These are phyloP conservation scores for Saccharomycopsis phalli DNA, from an alignment of 1,139 yeast species.

Conservation along the genomic window DNA sequence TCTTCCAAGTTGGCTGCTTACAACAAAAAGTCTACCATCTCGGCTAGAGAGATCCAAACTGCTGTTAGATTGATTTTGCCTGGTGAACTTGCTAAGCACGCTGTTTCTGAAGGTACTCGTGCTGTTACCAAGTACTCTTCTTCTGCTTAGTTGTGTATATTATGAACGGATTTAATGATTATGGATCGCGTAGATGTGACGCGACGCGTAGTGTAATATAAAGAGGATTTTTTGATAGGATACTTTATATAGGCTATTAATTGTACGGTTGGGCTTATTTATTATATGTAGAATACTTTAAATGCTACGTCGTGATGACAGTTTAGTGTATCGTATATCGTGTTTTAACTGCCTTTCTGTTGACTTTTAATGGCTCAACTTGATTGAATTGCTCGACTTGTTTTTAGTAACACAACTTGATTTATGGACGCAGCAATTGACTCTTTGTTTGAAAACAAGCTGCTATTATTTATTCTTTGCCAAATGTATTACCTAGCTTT, in stretches of 20 bases:
- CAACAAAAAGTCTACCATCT: conserved; percentile 98
- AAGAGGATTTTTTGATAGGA: too few relatives aligned
- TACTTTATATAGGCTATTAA: too few relatives aligned
- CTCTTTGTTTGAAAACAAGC: conserved; percentile 97
- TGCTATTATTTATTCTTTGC: too few relatives aligned
- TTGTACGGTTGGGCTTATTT: too few relatives aligned
- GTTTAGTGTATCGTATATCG: too few relatives aligned
- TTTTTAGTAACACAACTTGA: conserved; percentile 84
- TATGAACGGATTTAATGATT: too few relatives aligned
- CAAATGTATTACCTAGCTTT: too few relatives aligned
- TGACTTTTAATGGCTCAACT: conserved; percentile 76
- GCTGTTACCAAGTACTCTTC: conserved; percentile 99
- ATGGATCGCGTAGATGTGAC: not conserved
- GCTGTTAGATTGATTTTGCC: conserved; percentile 98
- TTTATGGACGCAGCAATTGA: conserved; percentile 98
- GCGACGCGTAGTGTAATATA: too few relatives aligned
- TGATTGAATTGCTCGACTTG: conserved; percentile 70
- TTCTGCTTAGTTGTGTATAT: conserved; percentile 16
- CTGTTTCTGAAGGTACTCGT: conserved; percentile 99
- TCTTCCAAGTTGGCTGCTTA: conserved; percentile 99
- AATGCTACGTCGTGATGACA: too few relatives aligned
- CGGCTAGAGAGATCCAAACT: conserved; percentile 98
- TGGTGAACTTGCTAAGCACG: conserved; percentile 99
- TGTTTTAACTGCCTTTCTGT: too few relatives aligned
- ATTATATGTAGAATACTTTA: not conserved